Evolutionary conservation across 1,139 yeast genomes (phyloP).

Genomic region (Geotrichum candidum): DNA sequence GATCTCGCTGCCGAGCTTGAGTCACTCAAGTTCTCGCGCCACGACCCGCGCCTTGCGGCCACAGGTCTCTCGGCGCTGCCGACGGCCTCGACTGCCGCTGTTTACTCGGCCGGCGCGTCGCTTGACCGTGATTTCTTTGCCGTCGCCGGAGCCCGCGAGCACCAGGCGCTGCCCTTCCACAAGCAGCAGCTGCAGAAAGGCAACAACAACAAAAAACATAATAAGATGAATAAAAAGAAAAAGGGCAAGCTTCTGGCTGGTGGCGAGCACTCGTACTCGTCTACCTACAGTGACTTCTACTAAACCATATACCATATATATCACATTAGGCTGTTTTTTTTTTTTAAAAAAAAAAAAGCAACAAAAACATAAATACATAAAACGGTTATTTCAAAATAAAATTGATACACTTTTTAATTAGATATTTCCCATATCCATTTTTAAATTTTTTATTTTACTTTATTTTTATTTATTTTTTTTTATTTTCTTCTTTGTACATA

Average conservation of each 20-base stretch:
- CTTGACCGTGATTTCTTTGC: slow-evolving; percentile 80
- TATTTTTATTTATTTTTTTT: too few species aligned
- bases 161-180: slow-evolving; percentile 68
- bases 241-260: slow-evolving; percentile 31
- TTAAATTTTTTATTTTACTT: too few species aligned
- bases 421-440: too few species aligned
- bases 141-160: slow-evolving; percentile 59
- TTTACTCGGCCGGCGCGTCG: slow-evolving; percentile 64
- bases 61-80: slow-evolving; percentile 32
- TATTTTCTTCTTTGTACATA: too few species aligned
- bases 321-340: too few species aligned
- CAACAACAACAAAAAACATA: slow-evolving; percentile 58
- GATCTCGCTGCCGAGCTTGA: slow-evolving; percentile 66
- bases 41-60: slow-evolving; percentile 42
- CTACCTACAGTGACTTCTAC: slow-evolving; percentile 17
- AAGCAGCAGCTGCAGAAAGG: slow-evolving; percentile 34
- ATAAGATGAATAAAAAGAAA: slow-evolving; percentile 69
- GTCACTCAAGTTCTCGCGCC: slow-evolving; percentile 73
- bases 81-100: slow-evolving; percentile 25
- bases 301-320: neutral
- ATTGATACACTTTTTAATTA: too few species aligned
- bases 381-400: neutral
- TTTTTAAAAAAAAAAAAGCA: neutral
- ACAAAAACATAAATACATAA: too few species aligned
- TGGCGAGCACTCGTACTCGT: slow-evolving; percentile 4